Evolutionary conservation across 768 basidiomycete species (phyloP), one percentile per base, ranked within the genome.

Genomic region (Ramaria sp.): DNA sequence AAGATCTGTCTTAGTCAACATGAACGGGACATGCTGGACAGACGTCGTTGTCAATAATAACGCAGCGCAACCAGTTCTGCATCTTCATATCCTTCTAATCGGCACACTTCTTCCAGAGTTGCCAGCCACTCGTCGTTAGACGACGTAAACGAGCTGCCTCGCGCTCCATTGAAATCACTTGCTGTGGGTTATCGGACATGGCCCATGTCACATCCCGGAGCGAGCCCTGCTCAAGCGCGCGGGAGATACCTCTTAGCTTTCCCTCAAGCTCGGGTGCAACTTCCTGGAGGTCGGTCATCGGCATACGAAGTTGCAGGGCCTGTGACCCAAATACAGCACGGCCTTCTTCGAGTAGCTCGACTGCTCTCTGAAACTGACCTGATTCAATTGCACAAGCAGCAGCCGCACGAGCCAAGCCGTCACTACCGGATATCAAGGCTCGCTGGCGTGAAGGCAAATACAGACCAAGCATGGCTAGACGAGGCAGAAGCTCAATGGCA

Each of bases 281-380:
- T 41, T 41, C 7, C 2, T 31, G 61, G 0, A 68, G 57, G 11
- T 57, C n/a, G 5, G 27, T 64, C 1, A 66, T 24, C 1, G 31
- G 60, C 51, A 33, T 64, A 59, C 11, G 65, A 52, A 63, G 57
- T 0, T 49, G 55, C 37, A 64, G 62, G 0, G 57, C 60, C 50
- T 73, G 71, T 13, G 62, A 60, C 72, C 71, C 74, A 53, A 72
- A 30, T 9, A 70, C 17, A 5, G 66, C 65, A n/a, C 72, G 63
- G 3, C 68, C 71, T 13, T 58, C 54, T 50, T 72, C 72, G 7
- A 73, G 60, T 1, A 59, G 45, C 46, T 69, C 69, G 24, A 73
- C 49, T 1, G 68, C 71, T 9, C 59, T 34, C 15, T 57, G 61
- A 1, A 66, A 59, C 13, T 59, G 59, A 27, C 27, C 27, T 51